Evolutionary conservation across 169 alveolate genomes (phyloP).

Genomic region (Neospora caninum): DNA sequence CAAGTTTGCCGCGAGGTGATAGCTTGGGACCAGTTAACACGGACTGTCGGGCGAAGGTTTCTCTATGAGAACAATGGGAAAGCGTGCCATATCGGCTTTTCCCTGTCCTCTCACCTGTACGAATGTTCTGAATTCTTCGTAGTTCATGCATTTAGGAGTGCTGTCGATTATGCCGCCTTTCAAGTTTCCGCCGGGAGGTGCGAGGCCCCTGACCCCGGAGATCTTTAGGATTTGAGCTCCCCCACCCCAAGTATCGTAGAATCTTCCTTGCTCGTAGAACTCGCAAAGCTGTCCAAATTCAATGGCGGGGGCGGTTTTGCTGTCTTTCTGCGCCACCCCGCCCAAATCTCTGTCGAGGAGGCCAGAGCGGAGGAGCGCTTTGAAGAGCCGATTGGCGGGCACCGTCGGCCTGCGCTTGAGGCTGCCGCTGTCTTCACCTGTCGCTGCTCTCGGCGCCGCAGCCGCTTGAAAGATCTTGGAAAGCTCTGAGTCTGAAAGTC

Average conservation of each 20-base stretch:
- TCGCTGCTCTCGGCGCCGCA: not conserved
- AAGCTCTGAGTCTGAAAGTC: not conserved
- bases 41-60: too few relatives aligned
- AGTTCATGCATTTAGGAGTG: not conserved
- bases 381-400: constrained; percentile 1
- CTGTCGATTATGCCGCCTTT: not conserved
- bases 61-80: too few relatives aligned
- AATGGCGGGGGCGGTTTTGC: not conserved
- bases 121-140: constrained; percentile 6
- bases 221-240: not conserved
- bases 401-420: not conserved
- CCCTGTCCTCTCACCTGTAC: not conserved
- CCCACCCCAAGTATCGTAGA: not conserved
- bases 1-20: too few relatives aligned
- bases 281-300: not conserved
- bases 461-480: not conserved
- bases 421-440: not conserved
- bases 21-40: too few relatives aligned
- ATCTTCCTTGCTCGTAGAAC: not conserved
- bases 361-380: not conserved
- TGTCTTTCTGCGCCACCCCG: not conserved
- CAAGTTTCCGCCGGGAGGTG: constrained; percentile 34
- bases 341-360: not conserved
- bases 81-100: not conserved
- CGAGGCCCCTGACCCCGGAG: constrained; percentile 22